Conservation (phyloP, 495 filamentous ascomycete genomes). For the Podospora pseudopauciseta region DNA sequence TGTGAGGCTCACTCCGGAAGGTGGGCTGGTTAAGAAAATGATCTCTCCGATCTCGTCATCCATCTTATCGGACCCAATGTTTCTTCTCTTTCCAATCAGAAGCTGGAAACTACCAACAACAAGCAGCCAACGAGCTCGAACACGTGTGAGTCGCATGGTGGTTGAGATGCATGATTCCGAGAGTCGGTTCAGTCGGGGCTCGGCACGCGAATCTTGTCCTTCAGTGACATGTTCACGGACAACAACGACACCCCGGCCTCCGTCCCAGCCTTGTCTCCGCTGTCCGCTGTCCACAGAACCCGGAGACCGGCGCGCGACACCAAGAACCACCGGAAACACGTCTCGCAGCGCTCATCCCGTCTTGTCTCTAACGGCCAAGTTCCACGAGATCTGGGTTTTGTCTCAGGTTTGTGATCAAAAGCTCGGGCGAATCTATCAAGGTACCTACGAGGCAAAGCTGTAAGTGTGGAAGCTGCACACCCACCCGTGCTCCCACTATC, state of each 20-base stretch:
- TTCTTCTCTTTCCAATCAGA: background rate
- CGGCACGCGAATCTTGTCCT: background rate
- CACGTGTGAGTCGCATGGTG: background rate
- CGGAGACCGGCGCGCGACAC: background rate
- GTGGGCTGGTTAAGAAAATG: background rate
- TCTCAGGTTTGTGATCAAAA: background rate
- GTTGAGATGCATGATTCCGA: background rate
- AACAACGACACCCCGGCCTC: background rate
- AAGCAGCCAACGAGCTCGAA: background rate
- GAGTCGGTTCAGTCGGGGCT: background rate
- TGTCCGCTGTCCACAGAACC: background rate
- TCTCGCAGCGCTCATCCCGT: background rate
- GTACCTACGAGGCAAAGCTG: background rate
- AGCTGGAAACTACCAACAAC: background rate
- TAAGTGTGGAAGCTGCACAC: background rate
- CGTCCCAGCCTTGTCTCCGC: background rate
- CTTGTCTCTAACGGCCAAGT: background rate
- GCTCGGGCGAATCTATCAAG: background rate
- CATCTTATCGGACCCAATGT: background rate
- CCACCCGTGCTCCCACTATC: background rate
- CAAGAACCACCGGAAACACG: background rate
- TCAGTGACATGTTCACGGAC: background rate
- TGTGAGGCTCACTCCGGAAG: background rate
- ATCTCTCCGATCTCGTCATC: background rate
- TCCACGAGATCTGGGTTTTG: background rate